Percentiles rank a stretch among this genome's conserved stretches.
Evolutionary conservation across 805 yeast species (phyloP).

Genomic region (Sugiyamaella smithiae): DNA sequence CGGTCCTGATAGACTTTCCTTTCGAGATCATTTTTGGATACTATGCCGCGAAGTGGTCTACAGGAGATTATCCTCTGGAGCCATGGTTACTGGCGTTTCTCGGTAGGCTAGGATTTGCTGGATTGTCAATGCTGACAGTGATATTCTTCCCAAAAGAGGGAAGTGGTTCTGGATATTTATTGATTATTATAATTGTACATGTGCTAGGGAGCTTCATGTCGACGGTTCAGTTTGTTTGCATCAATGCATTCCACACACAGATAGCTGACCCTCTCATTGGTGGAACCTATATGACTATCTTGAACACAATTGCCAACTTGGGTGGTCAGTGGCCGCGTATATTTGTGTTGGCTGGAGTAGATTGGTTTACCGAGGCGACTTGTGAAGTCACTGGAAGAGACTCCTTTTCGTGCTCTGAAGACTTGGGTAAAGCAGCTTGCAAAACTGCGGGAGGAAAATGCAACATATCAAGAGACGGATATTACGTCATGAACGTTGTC

Average conservation of each 20-base stretch:
- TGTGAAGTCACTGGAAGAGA: constrained; percentile 42
- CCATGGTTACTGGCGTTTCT: constrained; percentile 91
- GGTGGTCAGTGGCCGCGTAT: constrained; percentile 98
- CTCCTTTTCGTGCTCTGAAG: constrained; percentile 36
- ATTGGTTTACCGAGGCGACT: constrained; percentile 63
- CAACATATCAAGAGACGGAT: constrained; percentile 66
- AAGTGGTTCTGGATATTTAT: constrained; percentile 52
- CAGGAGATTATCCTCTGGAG: constrained; percentile 60
- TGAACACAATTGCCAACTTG: constrained; percentile 85
- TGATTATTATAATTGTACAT: constrained; percentile 78
- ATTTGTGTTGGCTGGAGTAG: constrained; percentile 76
- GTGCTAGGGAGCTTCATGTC: constrained; percentile 86
- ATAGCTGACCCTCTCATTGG: constrained; percentile 96
- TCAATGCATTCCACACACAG: constrained; percentile 91
- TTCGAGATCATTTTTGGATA: constrained; percentile 94
- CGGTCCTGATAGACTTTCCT: constrained; percentile 92
- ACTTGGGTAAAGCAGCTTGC: constrained; percentile 50
- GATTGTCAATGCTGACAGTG: constrained; percentile 70
- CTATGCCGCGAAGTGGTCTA: constrained; percentile 93
- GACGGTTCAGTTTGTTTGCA: constrained; percentile 91
- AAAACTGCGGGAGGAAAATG: constrained; percentile 54
- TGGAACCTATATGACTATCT: constrained; percentile 96
- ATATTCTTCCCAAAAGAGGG: constrained; percentile 61
- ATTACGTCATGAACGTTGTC: constrained; percentile 68
- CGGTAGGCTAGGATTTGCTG: constrained; percentile 76